Base-by-base conservation (phyloP, 1,139 yeast species). In the Suhomyces chickasaworum region DNA sequence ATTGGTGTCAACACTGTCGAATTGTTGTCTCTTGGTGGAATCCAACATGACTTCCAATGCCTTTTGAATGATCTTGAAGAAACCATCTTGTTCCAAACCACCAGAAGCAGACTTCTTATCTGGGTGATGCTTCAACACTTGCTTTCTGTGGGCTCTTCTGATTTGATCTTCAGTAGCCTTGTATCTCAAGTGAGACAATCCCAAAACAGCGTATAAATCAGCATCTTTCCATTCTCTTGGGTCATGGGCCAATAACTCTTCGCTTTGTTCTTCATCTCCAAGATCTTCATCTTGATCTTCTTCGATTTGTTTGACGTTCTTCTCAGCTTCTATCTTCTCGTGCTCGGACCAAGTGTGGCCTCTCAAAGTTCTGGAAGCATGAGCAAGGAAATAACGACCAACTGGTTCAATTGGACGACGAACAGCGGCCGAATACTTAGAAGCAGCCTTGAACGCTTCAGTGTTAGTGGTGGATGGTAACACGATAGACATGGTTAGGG, bases 261-360 rank as follows among this genome's bases (percentile, higher is more conserved):
- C 91, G 56, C 82, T 85, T 65, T 89, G 96, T 43, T 84, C 85
- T 57, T 86, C 88, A 54, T 81, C 80, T 44, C 87, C 90, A 57
- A 83, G 79, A 58, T 84, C 89, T 47, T 83, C 95, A 53, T 84
- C 90, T 57, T 74, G 78, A 58, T 77, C 73, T 56, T 81, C 85
- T 61, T 88, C 95, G 50, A 84, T 81, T 53, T 73, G 73, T 61
- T 81, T 80, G 62, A 89, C 96, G 69, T 89, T 89, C 72, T 83
- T 85, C 67, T 86, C 95, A 51, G 97, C 97, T 77, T 91, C 96
- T 59, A 90, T 76, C 68, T 87, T 85, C 74, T 93, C 99, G 64
- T 82, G 93, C 72, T 95, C 98, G 45, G 97, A 89, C 97, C 97
- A 93, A 49, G 98, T 89, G 74, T 96, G 97, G 69, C 97, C 97